These are phyloP conservation scores for Fusarium xyrophilum DNA, from an alignment of 2,329 filamentous ascomycete species.

Conservation along the genomic window DNA sequence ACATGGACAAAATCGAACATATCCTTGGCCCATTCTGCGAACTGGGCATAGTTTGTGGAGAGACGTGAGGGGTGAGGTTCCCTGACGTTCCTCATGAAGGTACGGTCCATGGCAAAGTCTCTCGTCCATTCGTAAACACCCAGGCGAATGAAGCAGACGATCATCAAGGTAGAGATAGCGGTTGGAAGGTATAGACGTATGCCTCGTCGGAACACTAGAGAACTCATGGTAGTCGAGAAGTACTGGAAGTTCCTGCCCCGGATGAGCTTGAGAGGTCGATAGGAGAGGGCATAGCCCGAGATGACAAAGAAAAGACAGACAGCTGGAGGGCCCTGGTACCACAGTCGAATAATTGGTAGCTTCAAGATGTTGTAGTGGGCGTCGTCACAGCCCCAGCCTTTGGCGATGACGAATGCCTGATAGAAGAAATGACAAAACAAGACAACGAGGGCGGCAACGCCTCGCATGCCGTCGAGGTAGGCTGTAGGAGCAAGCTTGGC, in stretches of 20 bases:
- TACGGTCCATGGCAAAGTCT: slow-evolving; percentile 52
- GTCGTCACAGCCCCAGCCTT: slow-evolving; percentile 56
- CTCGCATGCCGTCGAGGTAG: slow-evolving; percentile 65
- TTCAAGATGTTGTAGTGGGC: slow-evolving; percentile 57
- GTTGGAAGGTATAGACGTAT: slow-evolving; percentile 61
- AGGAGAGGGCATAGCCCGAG: slow-evolving; percentile 65
- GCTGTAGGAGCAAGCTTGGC: slow-evolving; percentile 58
- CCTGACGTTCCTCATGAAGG: slow-evolving; percentile 56
- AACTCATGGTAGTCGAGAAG: slow-evolving; percentile 55
- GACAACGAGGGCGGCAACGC: slow-evolving; percentile 62
- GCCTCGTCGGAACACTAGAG: slow-evolving; percentile 59
- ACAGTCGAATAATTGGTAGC: slow-evolving; percentile 61
- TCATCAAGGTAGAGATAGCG: slow-evolving; percentile 57
- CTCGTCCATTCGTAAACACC: slow-evolving; percentile 59
- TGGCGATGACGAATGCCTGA: slow-evolving; percentile 58
- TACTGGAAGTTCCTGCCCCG: slow-evolving; percentile 49
- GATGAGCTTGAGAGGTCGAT: slow-evolving; percentile 58
- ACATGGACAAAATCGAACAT: slow-evolving; percentile 60
- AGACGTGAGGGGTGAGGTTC: slow-evolving; percentile 56
- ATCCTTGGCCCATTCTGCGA: slow-evolving; percentile 55
- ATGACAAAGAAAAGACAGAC: slow-evolving; percentile 69
- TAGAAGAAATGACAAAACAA: slow-evolving; percentile 65
- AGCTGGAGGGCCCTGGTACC: slow-evolving; percentile 63
- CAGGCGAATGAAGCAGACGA: slow-evolving; percentile 53
- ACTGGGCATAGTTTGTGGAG: slow-evolving; percentile 49